A percentile compares a stretch with the other conserved stretches of the same genome.
Conservation (phyloP, 2,329 filamentous ascomycete genomes). For the Colletotrichum sansevieriae region DNA sequence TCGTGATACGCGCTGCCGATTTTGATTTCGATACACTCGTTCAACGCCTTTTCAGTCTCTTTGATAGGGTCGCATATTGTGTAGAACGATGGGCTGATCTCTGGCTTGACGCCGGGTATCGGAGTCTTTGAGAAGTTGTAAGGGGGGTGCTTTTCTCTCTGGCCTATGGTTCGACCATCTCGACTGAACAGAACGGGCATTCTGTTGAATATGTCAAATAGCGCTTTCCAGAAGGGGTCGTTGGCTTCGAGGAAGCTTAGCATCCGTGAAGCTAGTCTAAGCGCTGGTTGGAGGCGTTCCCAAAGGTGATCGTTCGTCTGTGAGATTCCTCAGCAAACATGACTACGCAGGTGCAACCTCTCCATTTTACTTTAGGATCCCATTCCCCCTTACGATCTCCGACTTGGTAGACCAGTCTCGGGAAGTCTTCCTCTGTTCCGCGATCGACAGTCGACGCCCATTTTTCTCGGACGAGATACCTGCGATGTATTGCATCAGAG, state of each 20-base stretch:
- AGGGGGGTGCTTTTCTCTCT: background rate
- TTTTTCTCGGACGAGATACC: constrained; percentile 17
- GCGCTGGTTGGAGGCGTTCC: constrained; percentile 47
- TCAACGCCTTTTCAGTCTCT: background rate
- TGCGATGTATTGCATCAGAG: background rate
- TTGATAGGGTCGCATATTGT: background rate
- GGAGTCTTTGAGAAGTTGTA: background rate
- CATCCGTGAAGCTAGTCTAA: constrained; percentile 46
- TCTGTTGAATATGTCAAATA: constrained; percentile 47
- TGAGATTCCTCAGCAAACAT: constrained; percentile 12
- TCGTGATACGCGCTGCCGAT: constrained; percentile 10
- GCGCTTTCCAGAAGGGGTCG: constrained; percentile 43
- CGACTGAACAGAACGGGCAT: constrained; percentile 33
- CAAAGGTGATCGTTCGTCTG: constrained; percentile 47
- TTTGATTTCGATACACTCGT: constrained; percentile 8
- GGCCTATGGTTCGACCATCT: constrained; percentile 34
- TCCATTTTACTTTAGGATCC: constrained; percentile 42
- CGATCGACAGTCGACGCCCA: constrained; percentile 27
- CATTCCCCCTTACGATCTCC: constrained; percentile 45
- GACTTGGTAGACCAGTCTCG: constrained; percentile 43
- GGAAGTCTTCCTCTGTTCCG: background rate
- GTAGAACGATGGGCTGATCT: background rate
- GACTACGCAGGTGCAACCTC: background rate
- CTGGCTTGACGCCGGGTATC: background rate
- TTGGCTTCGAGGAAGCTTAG: constrained; percentile 34